phyloP scores from a whole-genome alignment of 2,329 filamentous ascomycete genomes.

The Aspergillus fumigatus region DNA sequence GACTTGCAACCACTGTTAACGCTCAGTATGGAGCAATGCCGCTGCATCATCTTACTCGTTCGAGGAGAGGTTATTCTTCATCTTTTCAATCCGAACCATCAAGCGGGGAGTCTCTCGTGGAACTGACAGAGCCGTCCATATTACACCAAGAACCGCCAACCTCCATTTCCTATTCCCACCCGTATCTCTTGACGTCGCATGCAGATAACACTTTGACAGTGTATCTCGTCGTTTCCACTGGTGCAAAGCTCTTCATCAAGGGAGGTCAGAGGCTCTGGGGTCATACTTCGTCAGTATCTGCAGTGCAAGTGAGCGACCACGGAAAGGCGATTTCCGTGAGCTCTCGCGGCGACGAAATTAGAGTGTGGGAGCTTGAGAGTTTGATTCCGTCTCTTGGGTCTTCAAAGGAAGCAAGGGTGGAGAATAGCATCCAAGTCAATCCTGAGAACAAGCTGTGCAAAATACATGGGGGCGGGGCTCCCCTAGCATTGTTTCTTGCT shows the following conservation, averaged over 20 bases:
- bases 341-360: constrained; percentile 68
- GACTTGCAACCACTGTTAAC: constrained; percentile 38
- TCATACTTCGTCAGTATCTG: constrained; percentile 83
- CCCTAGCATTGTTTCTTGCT: constrained; percentile 5
- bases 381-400: constrained; percentile 49
- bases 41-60: constrained; percentile 6
- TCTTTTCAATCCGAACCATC: constrained; percentile 20
- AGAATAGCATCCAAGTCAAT: constrained; percentile 52
- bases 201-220: constrained; percentile 84
- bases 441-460: constrained; percentile 30
- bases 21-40: constrained; percentile 30
- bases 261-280: constrained; percentile 77
- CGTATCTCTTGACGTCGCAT: constrained; percentile 78
- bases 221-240: constrained; percentile 72
- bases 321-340: constrained; percentile 91
- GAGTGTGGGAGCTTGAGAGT: constrained; percentile 86
- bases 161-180: constrained; percentile 69
- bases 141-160: constrained; percentile 50
- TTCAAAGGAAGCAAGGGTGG: constrained; percentile 40
- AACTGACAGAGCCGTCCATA: constrained; percentile 25
- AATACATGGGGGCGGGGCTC: not conserved
- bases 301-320: constrained; percentile 75
- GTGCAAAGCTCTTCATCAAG: constrained; percentile 62
- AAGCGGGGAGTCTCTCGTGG: constrained; percentile 11
- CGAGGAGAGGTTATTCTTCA: constrained; percentile 9